Percentiles rank a stretch among this genome's conserved stretches.
Conservation (phyloP, 768 basidiomycete genomes). For the Rhodotorula paludigena region DNA sequence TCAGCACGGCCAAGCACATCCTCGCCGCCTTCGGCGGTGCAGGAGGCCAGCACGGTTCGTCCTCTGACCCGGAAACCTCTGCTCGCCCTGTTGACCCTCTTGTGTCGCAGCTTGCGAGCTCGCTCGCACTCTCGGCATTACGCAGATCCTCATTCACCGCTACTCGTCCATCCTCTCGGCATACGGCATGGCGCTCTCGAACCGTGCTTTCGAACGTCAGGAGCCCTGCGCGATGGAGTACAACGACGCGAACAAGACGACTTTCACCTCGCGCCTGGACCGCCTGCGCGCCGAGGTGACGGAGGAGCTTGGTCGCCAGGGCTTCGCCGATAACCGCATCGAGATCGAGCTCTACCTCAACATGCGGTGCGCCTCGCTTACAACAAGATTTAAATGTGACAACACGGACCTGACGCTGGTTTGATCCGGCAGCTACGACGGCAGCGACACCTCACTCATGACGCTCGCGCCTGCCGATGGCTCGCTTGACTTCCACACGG, state of each 20-base stretch:
- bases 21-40: constrained; percentile 48
- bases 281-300: constrained; percentile 61
- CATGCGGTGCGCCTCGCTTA: constrained; percentile 38
- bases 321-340: constrained; percentile 70
- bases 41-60: constrained; percentile 44
- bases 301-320: constrained; percentile 67
- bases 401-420: no score
- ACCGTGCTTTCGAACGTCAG: constrained; percentile 76
- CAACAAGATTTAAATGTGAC: no score
- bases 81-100: no score
- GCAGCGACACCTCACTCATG: constrained; percentile 90
- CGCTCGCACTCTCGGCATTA: constrained; percentile 76
- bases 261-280: constrained; percentile 64
- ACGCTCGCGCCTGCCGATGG: constrained; percentile 52
- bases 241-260: constrained; percentile 56
- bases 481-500: constrained; percentile 66
- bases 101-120: constrained; percentile 68
- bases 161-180: constrained; percentile 91
- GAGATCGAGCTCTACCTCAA: constrained; percentile 61
- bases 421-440: constrained; percentile 72
- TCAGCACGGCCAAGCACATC: constrained; percentile 65
- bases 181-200: constrained; percentile 56
- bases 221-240: constrained; percentile 82
- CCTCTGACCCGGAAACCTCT: no score
- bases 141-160: constrained; percentile 78